These are phyloP conservation scores for Aspergillus brasiliensis DNA, from an alignment of 2,329 filamentous ascomycete species.

Conservation along the genomic window DNA sequence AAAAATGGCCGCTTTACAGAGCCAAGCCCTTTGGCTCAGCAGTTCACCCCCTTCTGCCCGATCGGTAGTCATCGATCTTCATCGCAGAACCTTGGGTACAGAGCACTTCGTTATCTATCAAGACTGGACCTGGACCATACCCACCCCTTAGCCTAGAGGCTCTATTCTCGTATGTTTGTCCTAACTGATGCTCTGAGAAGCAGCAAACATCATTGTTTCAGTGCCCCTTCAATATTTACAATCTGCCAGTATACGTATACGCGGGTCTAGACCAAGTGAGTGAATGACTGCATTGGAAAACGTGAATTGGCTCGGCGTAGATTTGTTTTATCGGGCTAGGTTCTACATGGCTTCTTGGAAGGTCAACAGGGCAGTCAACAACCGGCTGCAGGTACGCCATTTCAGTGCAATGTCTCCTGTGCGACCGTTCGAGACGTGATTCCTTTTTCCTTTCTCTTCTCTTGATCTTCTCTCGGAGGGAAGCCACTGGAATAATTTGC, in stretches of 20 bases:
- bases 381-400: not conserved
- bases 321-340: not conserved
- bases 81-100: not conserved
- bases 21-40: not conserved
- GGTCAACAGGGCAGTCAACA: not conserved
- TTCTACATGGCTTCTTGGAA: not conserved
- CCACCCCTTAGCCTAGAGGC: not conserved
- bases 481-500: conserved; percentile 4
- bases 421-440: not conserved
- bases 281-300: not conserved
- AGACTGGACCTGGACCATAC: not conserved
- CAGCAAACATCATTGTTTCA: not conserved
- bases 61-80: not conserved
- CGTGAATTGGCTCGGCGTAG: not conserved
- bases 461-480: not conserved
- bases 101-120: not conserved
- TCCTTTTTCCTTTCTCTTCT: not conserved
- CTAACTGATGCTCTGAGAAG: not conserved
- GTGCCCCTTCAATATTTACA: not conserved
- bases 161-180: not conserved
- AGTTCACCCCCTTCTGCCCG: not conserved
- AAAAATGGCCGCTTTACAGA: not conserved
- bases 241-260: not conserved
- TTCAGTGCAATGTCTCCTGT: not conserved
- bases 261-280: not conserved